Percentiles rank a stretch among this genome's conserved stretches.
phyloP scores from a whole-genome alignment of 768 basidiomycete species.

The Gymnopilus junonius region DNA sequence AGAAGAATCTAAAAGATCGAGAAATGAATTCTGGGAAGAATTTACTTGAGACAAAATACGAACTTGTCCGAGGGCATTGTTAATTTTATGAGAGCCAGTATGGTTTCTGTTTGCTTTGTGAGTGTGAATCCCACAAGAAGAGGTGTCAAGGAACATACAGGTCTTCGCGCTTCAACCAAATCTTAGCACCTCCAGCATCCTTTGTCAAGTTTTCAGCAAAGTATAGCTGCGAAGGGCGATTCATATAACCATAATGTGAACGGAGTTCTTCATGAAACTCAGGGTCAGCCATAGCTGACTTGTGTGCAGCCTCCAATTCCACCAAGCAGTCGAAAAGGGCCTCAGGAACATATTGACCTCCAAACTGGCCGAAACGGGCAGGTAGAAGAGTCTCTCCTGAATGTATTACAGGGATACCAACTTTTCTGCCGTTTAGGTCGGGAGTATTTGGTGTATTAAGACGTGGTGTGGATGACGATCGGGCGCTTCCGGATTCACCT shows the following conservation, averaged over 20 bases:
- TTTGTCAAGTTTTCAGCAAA: constrained; percentile 90
- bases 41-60: constrained; percentile 16
- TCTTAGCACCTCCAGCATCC: constrained; percentile 89
- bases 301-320: constrained; percentile 92
- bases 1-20: constrained; percentile 74
- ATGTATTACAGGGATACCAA: constrained; percentile 31
- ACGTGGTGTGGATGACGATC: constrained; percentile 32
- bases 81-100: constrained; percentile 99
- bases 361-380: constrained; percentile 90
- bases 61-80: constrained; percentile 97
- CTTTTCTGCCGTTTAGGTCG: constrained; percentile 30
- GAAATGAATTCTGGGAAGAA: not conserved
- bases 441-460: constrained; percentile 34
- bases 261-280: constrained; percentile 92
- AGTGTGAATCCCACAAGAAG: not conserved
- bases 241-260: constrained; percentile 90
- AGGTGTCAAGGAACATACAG: constrained; percentile 51
- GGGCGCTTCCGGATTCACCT: constrained; percentile 37
- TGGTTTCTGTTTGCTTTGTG: constrained; percentile 71
- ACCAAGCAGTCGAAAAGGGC: constrained; percentile 90
- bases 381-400: constrained; percentile 60
- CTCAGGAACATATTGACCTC: constrained; percentile 98
- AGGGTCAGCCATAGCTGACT: constrained; percentile 84
- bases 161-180: constrained; percentile 98
- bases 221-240: constrained; percentile 91